These are phyloP conservation scores for Pseudogymnoascus sp. DNA, from an alignment of 2,329 filamentous ascomycete genomes.

Conservation along the genomic window DNA sequence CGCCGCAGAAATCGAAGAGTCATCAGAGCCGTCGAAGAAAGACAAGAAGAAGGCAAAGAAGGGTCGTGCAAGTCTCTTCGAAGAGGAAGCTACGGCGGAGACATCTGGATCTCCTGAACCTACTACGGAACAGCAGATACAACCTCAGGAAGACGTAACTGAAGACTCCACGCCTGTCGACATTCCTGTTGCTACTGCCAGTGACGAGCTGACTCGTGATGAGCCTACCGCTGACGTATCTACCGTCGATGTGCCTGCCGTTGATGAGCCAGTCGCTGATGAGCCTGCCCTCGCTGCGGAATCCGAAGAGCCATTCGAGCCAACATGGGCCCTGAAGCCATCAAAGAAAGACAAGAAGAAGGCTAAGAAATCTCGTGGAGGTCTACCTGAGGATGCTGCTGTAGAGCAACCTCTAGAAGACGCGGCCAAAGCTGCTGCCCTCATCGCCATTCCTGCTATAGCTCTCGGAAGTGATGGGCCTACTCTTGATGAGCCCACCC, in stretches of 20 bases:
- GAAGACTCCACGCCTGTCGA: background rate
- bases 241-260: background rate
- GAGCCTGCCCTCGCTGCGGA: background rate
- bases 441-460: background rate
- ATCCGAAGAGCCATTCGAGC: background rate
- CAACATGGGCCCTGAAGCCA: slow-evolving; percentile 10
- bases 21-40: slow-evolving; percentile 30
- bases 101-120: background rate
- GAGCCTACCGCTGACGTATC: background rate
- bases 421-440: too few species aligned
- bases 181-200: background rate
- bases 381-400: slow-evolving; percentile 11
- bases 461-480: background rate
- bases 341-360: slow-evolving; percentile 39
- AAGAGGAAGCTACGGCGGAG: background rate
- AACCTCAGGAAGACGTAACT: background rate
- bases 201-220: background rate
- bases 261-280: background rate
- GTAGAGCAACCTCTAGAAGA: background rate
- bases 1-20: background rate
- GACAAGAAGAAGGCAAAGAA: slow-evolving; percentile 35
- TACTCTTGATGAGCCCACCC: background rate
- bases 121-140: background rate
- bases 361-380: slow-evolving; percentile 21
- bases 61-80: slow-evolving; percentile 12